A percentile compares a stretch with the other conserved stretches of the same genome.
phyloP scores from a whole-genome alignment of 1,284 basidiomycete species.

The Rhizoctonia solani region DNA sequence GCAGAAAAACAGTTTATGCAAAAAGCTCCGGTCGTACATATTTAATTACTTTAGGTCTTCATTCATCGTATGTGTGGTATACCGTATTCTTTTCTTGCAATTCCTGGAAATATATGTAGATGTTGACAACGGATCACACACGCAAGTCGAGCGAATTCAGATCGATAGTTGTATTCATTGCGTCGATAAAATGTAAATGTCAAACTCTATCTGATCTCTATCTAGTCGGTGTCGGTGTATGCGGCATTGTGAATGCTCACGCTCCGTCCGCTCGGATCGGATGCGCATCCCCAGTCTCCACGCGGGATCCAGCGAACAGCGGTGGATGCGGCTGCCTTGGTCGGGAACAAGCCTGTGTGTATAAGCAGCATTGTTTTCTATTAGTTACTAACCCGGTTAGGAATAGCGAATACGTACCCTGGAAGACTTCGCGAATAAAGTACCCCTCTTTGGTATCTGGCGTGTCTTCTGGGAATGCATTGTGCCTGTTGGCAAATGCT shows the following conservation, averaged over 20 bases:
- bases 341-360: constrained; percentile 83
- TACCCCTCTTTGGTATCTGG: constrained; percentile 99
- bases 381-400: constrained; percentile 26
- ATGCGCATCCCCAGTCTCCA: constrained; percentile 94
- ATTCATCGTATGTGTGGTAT: too few species aligned
- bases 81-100: too few species aligned
- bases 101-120: too few species aligned
- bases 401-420: constrained; percentile 55
- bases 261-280: constrained; percentile 93
- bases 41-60: background rate
- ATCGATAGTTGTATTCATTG: too few species aligned
- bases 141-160: too few species aligned
- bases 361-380: too few species aligned
- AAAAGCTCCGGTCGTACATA: background rate
- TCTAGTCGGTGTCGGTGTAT: constrained; percentile 52
- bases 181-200: too few species aligned
- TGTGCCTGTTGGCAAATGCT: constrained; percentile 70
- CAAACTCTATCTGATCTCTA: too few species aligned
- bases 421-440: constrained; percentile 92
- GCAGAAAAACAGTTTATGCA: background rate
- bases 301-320: constrained; percentile 93
- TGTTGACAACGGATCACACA: too few species aligned
- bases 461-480: constrained; percentile 80
- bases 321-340: constrained; percentile 85
- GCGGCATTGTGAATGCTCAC: constrained; percentile 96